Conservation (phyloP, 306 rosid genomes). For the Cucumis hystrix region DNA sequence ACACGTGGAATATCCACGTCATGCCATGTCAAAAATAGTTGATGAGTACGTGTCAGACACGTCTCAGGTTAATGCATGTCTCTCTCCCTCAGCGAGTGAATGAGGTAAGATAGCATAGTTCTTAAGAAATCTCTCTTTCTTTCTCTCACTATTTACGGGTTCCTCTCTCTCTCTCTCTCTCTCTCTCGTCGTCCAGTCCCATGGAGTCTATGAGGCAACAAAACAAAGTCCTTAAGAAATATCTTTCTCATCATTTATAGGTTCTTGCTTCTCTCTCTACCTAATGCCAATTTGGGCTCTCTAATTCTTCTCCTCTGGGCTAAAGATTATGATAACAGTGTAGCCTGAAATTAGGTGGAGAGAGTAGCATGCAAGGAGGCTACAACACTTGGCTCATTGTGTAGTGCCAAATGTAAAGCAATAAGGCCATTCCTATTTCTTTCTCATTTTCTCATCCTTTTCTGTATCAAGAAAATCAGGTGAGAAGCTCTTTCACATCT, state of each 20-base stretch:
- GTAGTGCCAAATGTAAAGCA: background rate
- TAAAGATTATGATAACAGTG: background rate
- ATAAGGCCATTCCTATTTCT: background rate
- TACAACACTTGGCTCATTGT: conserved; percentile 3
- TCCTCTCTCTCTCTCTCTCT: background rate
- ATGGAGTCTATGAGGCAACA: background rate
- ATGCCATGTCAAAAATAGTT: conserved; percentile 19
- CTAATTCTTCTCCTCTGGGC: background rate
- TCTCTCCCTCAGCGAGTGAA: background rate
- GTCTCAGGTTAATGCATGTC: conserved; percentile 30
- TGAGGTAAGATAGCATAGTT: conserved; percentile 4
- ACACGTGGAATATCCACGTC: conserved; percentile 35
- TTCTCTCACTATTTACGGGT: background rate
- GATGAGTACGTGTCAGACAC: conserved; percentile 38
- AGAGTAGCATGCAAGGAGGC: conserved; percentile 11
- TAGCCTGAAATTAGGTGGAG: conserved; percentile 7
- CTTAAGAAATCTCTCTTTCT: background rate
- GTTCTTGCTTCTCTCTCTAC: background rate
- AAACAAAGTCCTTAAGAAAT: background rate
- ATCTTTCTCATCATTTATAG: background rate
- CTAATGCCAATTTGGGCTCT: background rate
- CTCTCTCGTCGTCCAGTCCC: background rate
- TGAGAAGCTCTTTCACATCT: conserved; percentile 12
- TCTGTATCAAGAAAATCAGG: background rate
- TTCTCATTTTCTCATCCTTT: background rate